Base-by-base conservation (phyloP, 805 yeast genomes). In the Wickerhamiella musiphila region DNA sequence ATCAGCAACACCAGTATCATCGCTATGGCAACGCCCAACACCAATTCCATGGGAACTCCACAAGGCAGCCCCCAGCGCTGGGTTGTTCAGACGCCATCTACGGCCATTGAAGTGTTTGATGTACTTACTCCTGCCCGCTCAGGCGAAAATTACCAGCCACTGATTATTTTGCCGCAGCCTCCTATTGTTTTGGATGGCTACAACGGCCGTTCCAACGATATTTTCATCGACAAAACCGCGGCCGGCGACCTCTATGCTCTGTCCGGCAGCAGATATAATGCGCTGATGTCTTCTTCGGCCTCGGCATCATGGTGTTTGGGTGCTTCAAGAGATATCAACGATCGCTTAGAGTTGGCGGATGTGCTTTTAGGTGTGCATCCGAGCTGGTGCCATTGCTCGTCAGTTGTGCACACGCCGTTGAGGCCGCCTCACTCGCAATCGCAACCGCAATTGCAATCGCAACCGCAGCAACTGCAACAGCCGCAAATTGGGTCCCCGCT, bases 91-190 rank as follows among this genome's bases (percentile, higher is more conserved):
- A 58, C 79, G 18, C 81, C 92, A 1, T 66, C 74, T 7, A 67
- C 78, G 19, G 73, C 79, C 0, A 75, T 78, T 11, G 70, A 71
- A 42, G 77, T 82, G 1, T 84, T 83, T 56, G 96, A 86, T 50
- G 68, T 83, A 2, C 72, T 68, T 18, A 36, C 30, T 26, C 36
- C 45, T 23, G 26, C 36, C 15, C 22, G 20, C 30, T 18, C 23
- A 8, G 30, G 23, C 6, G 4, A 11, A 6, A 12, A 16, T 19
- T 31, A 35, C 15, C 44, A 41, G 12, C 40, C 44, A 23, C 37
- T 52, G 17, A 48, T 58, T 4, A 36, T 57, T 12, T 46, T 56
- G 12, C 56, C 52, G 8, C 64, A 59, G 42, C 64, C 63, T 9
- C 39, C 42, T 12, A 32, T 43, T 9, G 29, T 27, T 18, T 21